Conservation (phyloP, 441 rosid species). For the Syzygium syzygioides region DNA sequence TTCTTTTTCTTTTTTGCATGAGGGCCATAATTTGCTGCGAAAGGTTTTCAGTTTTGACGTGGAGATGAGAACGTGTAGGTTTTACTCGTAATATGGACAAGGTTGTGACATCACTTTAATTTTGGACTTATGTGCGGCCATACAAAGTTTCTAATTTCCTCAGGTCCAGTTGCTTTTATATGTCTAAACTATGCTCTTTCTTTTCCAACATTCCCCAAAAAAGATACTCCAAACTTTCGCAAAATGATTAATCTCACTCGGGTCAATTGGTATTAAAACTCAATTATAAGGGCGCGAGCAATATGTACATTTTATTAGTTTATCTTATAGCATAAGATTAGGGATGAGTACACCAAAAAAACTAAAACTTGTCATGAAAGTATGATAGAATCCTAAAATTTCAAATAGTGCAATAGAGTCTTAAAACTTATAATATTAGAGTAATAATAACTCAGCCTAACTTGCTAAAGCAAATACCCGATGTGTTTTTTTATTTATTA, state of each 20-base stretch:
- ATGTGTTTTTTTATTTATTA: not conserved
- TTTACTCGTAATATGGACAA: not conserved
- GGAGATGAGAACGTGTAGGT: not conserved
- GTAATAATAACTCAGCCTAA: accelerated
- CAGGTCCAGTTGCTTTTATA: not conserved
- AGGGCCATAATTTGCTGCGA: not conserved
- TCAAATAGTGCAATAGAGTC: accelerated
- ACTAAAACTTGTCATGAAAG: accelerated
- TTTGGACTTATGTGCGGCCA: not conserved
- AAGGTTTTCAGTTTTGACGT: not conserved
- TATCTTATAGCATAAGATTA: not conserved
- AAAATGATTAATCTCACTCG: not conserved
- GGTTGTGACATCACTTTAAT: not conserved
- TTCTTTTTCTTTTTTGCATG: not conserved
- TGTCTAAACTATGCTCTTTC: not conserved
- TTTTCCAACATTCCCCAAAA: not conserved
- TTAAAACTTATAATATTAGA: not conserved
- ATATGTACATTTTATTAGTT: not conserved
- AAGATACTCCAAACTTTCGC: not conserved
- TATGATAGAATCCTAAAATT: not conserved
- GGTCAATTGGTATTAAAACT: not conserved
- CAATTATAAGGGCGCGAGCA: not conserved
- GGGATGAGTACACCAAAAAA: not conserved
- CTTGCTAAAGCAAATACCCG: not conserved
- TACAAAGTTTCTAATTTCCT: not conserved